phyloP scores from a whole-genome alignment of 176 grass and related monocot species.

The sorghum (Sorghum bicolor) region DNA sequence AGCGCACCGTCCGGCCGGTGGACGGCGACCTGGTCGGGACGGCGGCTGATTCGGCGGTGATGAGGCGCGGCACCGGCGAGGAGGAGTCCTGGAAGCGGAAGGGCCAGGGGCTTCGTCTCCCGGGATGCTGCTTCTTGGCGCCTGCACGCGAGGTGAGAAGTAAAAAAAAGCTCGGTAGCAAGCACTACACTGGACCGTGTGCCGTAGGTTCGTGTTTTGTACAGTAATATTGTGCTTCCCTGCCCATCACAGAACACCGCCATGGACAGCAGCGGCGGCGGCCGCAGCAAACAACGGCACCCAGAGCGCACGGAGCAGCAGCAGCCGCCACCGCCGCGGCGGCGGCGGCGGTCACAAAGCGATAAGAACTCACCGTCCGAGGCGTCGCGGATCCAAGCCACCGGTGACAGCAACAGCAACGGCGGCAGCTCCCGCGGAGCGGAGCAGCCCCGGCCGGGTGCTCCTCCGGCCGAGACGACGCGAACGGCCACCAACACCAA shows the following conservation, averaged over 20 bases:
- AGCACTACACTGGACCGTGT: background rate
- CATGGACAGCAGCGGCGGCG: background rate
- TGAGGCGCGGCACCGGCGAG: background rate
- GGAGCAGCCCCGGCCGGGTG: background rate
- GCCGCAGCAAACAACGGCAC: background rate
- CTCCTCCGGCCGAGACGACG: background rate
- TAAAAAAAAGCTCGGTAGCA: background rate
- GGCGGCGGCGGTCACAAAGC: background rate
- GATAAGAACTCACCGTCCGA: too few relatives aligned
- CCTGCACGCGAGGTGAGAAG: background rate
- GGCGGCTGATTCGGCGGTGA: background rate
- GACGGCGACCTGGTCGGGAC: background rate
- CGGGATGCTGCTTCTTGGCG: slow-evolving; percentile 29
- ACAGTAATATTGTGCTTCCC: background rate
- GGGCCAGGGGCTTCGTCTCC: background rate
- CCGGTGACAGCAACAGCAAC: background rate
- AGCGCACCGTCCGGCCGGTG: slow-evolving; percentile 18
- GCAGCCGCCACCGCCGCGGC: background rate
- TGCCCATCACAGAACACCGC: background rate
- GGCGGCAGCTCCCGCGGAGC: background rate
- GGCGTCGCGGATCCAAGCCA: background rate
- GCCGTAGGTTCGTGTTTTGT: background rate
- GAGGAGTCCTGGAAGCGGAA: background rate
- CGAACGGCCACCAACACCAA: background rate
- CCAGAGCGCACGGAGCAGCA: background rate